A percentile compares a stretch with the other conserved stretches of the same genome.
Conservation (phyloP, 2,329 filamentous ascomycete genomes). For the Monilinia laxa region DNA sequence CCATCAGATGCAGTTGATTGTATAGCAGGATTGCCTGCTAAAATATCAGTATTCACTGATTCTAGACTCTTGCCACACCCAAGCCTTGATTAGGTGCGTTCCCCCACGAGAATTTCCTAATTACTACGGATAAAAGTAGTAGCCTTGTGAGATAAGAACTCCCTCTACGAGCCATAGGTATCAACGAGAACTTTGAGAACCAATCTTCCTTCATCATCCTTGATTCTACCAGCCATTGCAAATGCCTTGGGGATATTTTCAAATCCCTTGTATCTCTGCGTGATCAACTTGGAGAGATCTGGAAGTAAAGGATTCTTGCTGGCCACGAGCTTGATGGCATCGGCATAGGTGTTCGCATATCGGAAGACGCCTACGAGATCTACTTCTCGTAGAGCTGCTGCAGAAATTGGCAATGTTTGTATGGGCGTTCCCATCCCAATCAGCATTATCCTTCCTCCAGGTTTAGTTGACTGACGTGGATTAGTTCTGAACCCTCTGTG, state of each 20-base stretch:
- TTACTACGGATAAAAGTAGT: background rate
- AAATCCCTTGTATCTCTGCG: slow-evolving; percentile 73
- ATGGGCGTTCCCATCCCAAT: slow-evolving; percentile 79
- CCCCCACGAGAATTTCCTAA: background rate
- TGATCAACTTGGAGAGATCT: slow-evolving; percentile 77
- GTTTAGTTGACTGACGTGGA: slow-evolving; percentile 52
- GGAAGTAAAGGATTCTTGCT: slow-evolving; percentile 65
- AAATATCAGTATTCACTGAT: background rate
- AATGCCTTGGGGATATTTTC: slow-evolving; percentile 88
- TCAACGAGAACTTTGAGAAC: slow-evolving; percentile 41
- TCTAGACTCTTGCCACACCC: background rate
- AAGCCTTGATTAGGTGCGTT: background rate
- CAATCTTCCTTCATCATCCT: slow-evolving; percentile 39
- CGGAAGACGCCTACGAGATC: slow-evolving; percentile 76
- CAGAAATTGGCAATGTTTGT: slow-evolving; percentile 71
- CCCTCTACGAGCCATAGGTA: slow-evolving; percentile 22
- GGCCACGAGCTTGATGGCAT: slow-evolving; percentile 83
- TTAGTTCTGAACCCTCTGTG: slow-evolving; percentile 21
- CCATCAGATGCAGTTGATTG: background rate
- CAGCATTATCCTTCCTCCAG: slow-evolving; percentile 71
- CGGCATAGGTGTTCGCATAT: slow-evolving; percentile 82
- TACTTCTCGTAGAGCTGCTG: slow-evolving; percentile 71
- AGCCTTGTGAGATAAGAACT: background rate
- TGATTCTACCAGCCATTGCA: slow-evolving; percentile 71
- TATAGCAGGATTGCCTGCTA: background rate